Conservation (phyloP, 129 eudicot species). For the Flaveria robusta region DNA sequence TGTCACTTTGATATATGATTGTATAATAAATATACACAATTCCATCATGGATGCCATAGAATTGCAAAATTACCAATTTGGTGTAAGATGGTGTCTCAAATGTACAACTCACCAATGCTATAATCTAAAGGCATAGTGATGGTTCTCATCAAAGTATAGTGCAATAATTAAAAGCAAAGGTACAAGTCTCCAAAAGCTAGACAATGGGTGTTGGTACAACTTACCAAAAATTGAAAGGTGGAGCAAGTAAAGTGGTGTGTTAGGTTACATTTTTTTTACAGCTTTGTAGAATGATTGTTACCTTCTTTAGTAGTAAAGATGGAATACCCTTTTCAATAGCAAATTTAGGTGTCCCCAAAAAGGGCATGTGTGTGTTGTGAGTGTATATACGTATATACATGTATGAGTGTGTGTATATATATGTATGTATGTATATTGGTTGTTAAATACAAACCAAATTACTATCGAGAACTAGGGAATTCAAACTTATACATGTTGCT, state of each 20-base stretch:
- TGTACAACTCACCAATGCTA: slow-evolving; percentile 33
- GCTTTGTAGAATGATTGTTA: slow-evolving; percentile 21
- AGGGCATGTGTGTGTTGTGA: neutral
- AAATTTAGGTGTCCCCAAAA: neutral
- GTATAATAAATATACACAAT: slow-evolving; percentile 4
- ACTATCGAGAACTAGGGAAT: neutral
- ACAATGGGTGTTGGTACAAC: slow-evolving; percentile 35
- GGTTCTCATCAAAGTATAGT: slow-evolving; percentile 36
- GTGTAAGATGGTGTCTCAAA: slow-evolving; percentile 36
- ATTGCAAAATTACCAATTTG: slow-evolving; percentile 22
- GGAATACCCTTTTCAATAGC: neutral
- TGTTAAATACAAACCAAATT: neutral
- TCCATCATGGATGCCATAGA: slow-evolving; percentile 23
- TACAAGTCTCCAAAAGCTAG: slow-evolving; percentile 38
- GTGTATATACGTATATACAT: no score
- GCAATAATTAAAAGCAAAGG: slow-evolving; percentile 36
- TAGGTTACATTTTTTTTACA: slow-evolving; percentile 37
- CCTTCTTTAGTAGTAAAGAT: slow-evolving; percentile 26
- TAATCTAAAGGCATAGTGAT: slow-evolving; percentile 33
- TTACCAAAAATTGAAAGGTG: slow-evolving; percentile 32
- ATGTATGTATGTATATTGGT: no score
- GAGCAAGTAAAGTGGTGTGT: slow-evolving; percentile 24
- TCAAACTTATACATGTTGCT: neutral
- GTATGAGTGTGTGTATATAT: no score
- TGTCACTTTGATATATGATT: slow-evolving; percentile 14